These are phyloP conservation scores for Lentinula raphanica DNA, from an alignment of 768 basidiomycete species.

Conservation along the genomic window DNA sequence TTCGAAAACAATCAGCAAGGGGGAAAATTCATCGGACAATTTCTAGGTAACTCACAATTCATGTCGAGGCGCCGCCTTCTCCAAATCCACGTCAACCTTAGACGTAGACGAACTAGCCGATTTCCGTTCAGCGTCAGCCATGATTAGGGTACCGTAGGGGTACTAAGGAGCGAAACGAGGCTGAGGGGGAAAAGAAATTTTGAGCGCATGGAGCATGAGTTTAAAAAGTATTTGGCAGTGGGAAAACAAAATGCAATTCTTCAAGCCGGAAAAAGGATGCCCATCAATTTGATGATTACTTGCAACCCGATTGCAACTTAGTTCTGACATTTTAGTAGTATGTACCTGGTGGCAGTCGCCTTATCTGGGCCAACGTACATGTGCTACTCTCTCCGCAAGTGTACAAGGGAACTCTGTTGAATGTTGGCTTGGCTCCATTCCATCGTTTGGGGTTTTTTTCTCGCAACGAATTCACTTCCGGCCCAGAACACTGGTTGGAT, in stretches of 20 bases:
- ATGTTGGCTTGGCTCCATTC: background rate
- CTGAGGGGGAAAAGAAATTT: background rate
- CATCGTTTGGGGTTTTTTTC: background rate
- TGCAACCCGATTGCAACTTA: background rate
- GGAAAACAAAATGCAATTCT: background rate
- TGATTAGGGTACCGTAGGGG: background rate
- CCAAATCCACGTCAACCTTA: background rate
- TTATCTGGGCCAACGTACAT: background rate
- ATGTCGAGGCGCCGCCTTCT: background rate
- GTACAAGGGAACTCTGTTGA: background rate
- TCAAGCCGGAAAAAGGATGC: background rate
- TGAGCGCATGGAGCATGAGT: background rate
- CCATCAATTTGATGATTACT: conserved; percentile 4
- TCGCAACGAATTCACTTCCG: background rate
- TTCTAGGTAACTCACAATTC: background rate
- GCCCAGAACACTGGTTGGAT: no score
- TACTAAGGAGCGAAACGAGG: background rate
- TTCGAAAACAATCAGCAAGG: background rate
- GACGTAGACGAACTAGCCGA: background rate
- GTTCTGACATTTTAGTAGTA: background rate
- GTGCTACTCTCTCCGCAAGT: background rate
- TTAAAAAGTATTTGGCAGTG: background rate
- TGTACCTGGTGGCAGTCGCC: conserved; percentile 3
- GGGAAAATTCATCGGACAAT: background rate
- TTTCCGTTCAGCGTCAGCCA: background rate